phyloP scores from a whole-genome alignment of 163 green algal genomes.

The Volvox carteri region DNA sequence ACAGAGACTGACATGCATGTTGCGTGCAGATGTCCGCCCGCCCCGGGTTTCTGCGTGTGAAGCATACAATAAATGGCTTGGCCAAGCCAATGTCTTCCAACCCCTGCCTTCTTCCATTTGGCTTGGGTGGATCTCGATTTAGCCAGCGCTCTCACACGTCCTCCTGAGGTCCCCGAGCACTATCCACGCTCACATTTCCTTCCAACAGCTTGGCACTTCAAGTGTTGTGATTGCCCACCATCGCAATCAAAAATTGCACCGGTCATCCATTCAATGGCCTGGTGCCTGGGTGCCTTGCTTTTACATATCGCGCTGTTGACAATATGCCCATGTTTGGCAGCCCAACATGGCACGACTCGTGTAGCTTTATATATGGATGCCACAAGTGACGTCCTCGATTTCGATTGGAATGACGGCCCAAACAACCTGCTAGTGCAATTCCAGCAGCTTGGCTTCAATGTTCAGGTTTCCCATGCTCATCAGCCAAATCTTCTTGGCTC shows the following conservation, averaged over 20 bases:
- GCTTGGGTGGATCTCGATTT: not conserved
- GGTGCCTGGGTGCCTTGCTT: not conserved
- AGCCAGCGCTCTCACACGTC: no score
- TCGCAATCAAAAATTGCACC: not conserved
- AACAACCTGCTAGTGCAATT: not conserved
- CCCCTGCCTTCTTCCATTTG: not conserved
- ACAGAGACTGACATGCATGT: no score
- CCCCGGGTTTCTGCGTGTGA: conserved; percentile 4
- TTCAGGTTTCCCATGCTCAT: not conserved
- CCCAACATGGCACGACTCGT: not conserved
- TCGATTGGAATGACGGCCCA: conserved; percentile 4
- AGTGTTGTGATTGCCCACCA: not conserved
- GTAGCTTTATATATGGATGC: conserved; percentile 15
- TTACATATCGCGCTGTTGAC: not conserved
- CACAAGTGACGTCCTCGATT: not conserved
- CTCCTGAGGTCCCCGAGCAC: no score
- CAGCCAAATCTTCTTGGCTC: not conserved
- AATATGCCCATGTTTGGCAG: not conserved
- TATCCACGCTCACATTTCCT: not conserved
- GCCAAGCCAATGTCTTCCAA: not conserved
- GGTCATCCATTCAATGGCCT: not conserved
- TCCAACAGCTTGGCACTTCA: not conserved
- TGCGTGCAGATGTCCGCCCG: not conserved
- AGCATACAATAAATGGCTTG: not conserved
- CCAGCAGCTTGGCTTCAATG: conserved; percentile 1